Evolutionary conservation across 2,329 filamentous ascomycete genomes (phyloP), one percentile per base, ranked within the genome.

Genomic region (Colletotrichum sojae): DNA sequence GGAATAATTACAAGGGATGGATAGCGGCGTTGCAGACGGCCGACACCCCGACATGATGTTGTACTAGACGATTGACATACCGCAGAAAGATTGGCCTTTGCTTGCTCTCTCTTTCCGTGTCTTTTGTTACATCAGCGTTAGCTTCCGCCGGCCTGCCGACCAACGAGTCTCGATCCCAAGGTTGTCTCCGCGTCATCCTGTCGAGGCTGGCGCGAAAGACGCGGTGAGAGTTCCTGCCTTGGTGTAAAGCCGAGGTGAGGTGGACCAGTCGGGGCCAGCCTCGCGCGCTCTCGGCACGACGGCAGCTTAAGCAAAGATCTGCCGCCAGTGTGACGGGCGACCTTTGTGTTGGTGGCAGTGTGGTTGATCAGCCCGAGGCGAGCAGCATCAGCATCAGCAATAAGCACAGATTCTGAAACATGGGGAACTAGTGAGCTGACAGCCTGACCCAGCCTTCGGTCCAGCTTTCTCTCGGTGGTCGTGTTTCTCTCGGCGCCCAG

Each of bases 391-490:
- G 60, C 60, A 69, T 66, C 60, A 69, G 67, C 67, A 66, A 69
- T 66, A 66, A 69, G 67, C 67, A 66, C 67, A 69, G 31, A 61
- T 66, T 60, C 45, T 67, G 67, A 69, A 69, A 69, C 67, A 66
- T 16, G 31, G 49, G 22, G 22, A 25, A 36, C 31, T 36, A 36
- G 22, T 5, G 22, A 25, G 31, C 31, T 36, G 31, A 36, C 31
- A 36, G 22, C 22, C 6, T n/a, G 52, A 45, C 39, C 31, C 40
- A 58, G 39, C 6, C 36, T 52, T 39, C 55, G 49, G 51, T 40
- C 61, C 6, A 43, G 55, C 22, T 39, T 15, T 46, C 66, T 39
- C 18, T 46, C 66, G 55, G 48, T 46, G 54, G 31, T 56, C 13
- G 25, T 13, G 25, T 13, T 25, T 59, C 16, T 13, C 18, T 60